Conservation (phyloP, 164 flowering plant species). For the Umbellularia californica region DNA sequence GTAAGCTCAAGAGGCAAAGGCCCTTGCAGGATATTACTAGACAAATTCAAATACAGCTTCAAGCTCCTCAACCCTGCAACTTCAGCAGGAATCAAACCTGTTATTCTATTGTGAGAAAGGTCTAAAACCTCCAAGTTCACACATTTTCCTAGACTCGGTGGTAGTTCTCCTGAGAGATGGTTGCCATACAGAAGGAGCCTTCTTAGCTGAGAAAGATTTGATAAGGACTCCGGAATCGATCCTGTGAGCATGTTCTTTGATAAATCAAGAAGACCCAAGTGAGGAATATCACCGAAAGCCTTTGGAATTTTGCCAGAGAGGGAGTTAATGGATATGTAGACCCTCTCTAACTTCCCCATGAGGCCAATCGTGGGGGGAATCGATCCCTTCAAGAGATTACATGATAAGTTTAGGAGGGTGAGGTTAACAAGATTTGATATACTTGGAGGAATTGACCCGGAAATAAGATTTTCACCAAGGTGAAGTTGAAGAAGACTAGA, state of each 20-base stretch:
- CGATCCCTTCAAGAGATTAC: constrained; percentile 67
- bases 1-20: constrained; percentile 74
- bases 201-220: constrained; percentile 69
- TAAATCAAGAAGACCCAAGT: constrained; percentile 78
- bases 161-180: constrained; percentile 66
- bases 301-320: constrained; percentile 70
- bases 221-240: constrained; percentile 67
- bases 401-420: constrained; percentile 73
- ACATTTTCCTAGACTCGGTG: constrained; percentile 70
- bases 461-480: constrained; percentile 63
- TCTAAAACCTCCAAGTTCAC: constrained; percentile 71
- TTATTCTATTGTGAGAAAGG: constrained; percentile 59
- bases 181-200: constrained; percentile 62
- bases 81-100: constrained; percentile 62
- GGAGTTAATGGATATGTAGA: constrained; percentile 60
- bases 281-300: constrained; percentile 55
- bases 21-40: constrained; percentile 58
- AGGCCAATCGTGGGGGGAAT: constrained; percentile 54
- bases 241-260: constrained; percentile 75
- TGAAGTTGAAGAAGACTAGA: constrained; percentile 53
- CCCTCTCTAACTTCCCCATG: constrained; percentile 60
- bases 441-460: constrained; percentile 70
- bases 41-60: constrained; percentile 76
- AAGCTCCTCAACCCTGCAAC: constrained; percentile 73
- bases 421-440: constrained; percentile 72